phyloP scores from a whole-genome alignment of 306 rosid species.

The Prunus mongolica region DNA sequence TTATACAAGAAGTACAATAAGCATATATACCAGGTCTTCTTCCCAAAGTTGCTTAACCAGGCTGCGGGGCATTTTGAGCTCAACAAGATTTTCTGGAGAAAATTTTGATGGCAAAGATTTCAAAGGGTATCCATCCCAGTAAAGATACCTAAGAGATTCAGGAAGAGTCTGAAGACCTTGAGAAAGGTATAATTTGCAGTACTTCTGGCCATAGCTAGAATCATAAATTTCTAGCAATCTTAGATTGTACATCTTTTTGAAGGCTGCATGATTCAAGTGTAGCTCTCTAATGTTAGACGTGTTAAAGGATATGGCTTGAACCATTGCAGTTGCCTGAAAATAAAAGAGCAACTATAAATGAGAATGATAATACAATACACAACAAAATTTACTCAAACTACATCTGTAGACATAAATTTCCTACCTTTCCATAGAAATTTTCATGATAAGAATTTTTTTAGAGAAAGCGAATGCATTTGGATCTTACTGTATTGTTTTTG shows the following conservation, averaged over 20 bases:
- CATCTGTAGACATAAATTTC: no score
- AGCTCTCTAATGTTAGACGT: background rate
- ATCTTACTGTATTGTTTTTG: no score
- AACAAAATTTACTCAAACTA: background rate
- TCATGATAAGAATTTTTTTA: no score
- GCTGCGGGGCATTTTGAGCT: no score
- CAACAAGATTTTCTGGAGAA: no score
- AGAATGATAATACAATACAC: background rate
- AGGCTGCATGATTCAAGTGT: background rate
- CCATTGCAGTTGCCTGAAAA: background rate
- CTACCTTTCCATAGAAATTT: no score
- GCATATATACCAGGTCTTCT: no score
- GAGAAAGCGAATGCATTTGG: no score
- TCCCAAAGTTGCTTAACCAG: no score
- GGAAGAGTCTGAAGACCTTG: background rate
- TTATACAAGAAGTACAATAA: no score
- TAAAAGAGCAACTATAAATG: background rate
- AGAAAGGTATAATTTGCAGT: background rate
- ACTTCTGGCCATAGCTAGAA: background rate
- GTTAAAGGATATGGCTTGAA: background rate
- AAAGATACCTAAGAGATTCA: background rate
- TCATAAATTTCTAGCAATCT: background rate
- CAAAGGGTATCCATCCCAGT: background rate
- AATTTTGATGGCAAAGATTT: background rate
- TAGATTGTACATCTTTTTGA: background rate